phyloP scores from a whole-genome alignment of 257 asterid genomes.

The Solanum chilense region DNA sequence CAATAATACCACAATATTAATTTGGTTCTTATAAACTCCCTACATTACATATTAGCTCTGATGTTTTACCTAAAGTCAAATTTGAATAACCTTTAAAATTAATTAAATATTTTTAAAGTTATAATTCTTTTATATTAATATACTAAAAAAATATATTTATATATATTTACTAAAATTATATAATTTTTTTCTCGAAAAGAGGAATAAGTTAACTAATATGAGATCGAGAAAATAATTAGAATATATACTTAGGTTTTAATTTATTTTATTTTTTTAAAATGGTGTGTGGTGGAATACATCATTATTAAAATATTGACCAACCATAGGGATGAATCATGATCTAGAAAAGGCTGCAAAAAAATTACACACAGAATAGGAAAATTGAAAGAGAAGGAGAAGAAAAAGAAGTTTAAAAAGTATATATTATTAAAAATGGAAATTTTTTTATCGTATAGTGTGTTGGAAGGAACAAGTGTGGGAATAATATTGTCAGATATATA shows the following conservation, averaged over 20 bases:
- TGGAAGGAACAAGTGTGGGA: conserved; percentile 68
- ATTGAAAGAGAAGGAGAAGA: conserved; percentile 20
- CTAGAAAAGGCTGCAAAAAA: conserved; percentile 18
- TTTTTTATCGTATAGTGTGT: conserved; percentile 45
- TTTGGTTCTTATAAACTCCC: neutral
- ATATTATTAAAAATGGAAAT: conserved; percentile 3
- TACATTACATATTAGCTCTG: neutral
- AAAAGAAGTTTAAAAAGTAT: neutral
- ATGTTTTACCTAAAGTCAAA: neutral
- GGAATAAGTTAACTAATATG: neutral
- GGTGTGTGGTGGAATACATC: neutral
- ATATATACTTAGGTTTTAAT: neutral
- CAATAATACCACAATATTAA: neutral
- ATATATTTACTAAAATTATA: neutral
- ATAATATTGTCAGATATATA: conserved; percentile 45
- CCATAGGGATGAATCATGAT: neutral
- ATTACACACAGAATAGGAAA: conserved; percentile 23
- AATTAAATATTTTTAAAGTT: neutral
- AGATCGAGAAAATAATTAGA: neutral
- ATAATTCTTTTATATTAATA: neutral
- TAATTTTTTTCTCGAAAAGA: neutral
- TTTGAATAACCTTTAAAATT: neutral
- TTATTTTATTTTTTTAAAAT: neutral
- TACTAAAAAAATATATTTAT: neutral
- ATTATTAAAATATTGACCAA: neutral